Evolutionary conservation across 75 land plant species (phyloP).

Genomic region (Sequoia sempervirens): DNA sequence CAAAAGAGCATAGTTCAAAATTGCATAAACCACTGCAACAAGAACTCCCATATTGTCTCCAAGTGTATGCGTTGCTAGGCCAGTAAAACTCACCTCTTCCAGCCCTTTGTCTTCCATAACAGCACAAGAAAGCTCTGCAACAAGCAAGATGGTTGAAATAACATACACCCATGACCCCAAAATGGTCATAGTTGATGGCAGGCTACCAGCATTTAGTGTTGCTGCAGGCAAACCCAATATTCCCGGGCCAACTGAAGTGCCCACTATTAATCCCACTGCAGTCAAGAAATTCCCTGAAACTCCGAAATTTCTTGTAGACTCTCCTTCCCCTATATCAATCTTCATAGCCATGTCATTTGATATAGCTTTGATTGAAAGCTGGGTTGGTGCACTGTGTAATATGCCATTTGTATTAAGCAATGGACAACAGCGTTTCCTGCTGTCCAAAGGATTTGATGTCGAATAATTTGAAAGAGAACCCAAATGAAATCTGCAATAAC

Average conservation of each 20-base stretch:
- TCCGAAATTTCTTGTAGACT: background rate
- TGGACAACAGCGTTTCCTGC: background rate
- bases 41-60: conserved; percentile 39
- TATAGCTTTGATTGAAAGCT: background rate
- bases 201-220: conserved; percentile 46
- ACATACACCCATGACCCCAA: conserved; percentile 70
- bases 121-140: conserved; percentile 12
- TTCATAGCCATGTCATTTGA: background rate
- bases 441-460: background rate
- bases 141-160: conserved; percentile 56
- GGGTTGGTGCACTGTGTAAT: background rate
- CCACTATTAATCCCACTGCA: conserved; percentile 44
- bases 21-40: conserved; percentile 46
- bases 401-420: background rate
- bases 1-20: no score
- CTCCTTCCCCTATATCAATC: no score
- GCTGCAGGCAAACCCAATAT: conserved; percentile 70
- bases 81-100: conserved; percentile 37
- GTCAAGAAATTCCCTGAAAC: conserved; percentile 37
- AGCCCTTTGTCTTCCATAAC: no score
- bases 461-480: background rate
- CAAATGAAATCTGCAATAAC: background rate
- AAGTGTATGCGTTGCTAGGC: conserved; percentile 41
- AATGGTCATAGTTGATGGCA: conserved; percentile 15
- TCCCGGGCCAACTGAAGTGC: conserved; percentile 41